A percentile compares a stretch with the other conserved stretches of the same genome.
Evolutionary conservation across 2,329 filamentous ascomycete genomes (phyloP).

Genomic region (Ophiocordyceps camponoti-saundersi): DNA sequence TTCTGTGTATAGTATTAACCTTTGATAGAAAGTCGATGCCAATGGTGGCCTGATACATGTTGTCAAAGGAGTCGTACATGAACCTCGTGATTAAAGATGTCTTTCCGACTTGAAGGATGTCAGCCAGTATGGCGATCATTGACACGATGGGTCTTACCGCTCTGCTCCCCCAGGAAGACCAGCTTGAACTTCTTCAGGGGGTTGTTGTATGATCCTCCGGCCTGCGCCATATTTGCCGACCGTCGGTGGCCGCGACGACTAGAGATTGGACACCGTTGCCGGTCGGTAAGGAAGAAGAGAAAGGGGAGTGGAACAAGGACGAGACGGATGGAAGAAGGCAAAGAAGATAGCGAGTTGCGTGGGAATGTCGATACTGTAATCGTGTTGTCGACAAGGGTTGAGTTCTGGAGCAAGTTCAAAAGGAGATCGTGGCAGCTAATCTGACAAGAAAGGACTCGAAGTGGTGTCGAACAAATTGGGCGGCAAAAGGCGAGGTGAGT

Average conservation of each 20-base stretch:
- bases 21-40: constrained; percentile 99
- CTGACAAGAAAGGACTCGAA: neutral
- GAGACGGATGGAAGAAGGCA: neutral
- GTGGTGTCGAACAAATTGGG: neutral
- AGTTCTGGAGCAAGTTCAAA: neutral
- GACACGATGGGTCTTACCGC: constrained; percentile 47
- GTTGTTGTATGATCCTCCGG: constrained; percentile 85
- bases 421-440: neutral
- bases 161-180: constrained; percentile 96
- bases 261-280: neutral
- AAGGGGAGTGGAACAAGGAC: neutral
- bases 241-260: neutral
- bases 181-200: constrained; percentile 99
- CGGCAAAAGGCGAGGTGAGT: neutral
- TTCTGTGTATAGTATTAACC: constrained; percentile 29
- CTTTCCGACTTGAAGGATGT: constrained; percentile 62
- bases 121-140: neutral
- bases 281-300: neutral
- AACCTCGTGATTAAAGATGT: constrained; percentile 97
- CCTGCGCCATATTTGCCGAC: constrained; percentile 50
- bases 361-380: neutral
- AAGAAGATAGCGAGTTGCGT: no score
- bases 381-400: neutral
- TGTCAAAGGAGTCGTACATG: constrained; percentile 99
- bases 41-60: constrained; percentile 98